Conservation (phyloP, 2,329 filamentous ascomycete species). For the Colletotrichum orchidophilum region DNA sequence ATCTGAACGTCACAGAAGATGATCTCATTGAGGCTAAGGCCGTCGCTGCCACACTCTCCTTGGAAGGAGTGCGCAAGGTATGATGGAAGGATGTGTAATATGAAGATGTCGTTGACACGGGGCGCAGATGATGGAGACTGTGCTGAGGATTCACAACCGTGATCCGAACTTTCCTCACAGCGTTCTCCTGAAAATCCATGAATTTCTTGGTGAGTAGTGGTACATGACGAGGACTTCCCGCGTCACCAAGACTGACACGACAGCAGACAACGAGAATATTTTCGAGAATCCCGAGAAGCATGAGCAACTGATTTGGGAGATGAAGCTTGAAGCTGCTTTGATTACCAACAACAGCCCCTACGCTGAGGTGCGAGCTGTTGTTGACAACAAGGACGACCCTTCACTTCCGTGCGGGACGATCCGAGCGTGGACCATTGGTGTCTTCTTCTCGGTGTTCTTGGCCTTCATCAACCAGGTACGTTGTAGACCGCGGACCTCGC, state of each 20-base stretch:
- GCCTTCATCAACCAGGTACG: constrained; percentile 60
- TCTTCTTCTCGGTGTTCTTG: constrained; percentile 59
- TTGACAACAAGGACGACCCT: constrained; percentile 64
- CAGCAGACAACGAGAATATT: constrained; percentile 38
- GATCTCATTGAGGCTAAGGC: constrained; percentile 56
- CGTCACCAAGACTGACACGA: not conserved
- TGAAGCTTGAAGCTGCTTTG: constrained; percentile 64
- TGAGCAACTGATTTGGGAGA: constrained; percentile 58
- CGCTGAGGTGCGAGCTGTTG: constrained; percentile 64
- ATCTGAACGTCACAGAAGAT: constrained; percentile 51
- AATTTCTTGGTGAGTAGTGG: constrained; percentile 53
- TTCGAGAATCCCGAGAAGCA: constrained; percentile 56
- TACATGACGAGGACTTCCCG: constrained; percentile 14
- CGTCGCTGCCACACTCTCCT: constrained; percentile 44
- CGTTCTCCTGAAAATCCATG: constrained; percentile 51
- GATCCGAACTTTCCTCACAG: constrained; percentile 54
- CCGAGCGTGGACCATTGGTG: constrained; percentile 62
- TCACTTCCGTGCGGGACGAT: constrained; percentile 61
- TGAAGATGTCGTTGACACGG: not conserved
- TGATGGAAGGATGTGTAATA: not conserved
- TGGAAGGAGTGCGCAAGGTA: constrained; percentile 46
- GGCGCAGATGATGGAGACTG: constrained; percentile 49
- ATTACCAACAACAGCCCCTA: constrained; percentile 67
- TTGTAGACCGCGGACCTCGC: too few species aligned
- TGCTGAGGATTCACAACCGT: constrained; percentile 51